These are phyloP conservation scores for Aegilops bicornis DNA, from an alignment of 176 grass and related monocot genomes.

Conservation along the genomic window DNA sequence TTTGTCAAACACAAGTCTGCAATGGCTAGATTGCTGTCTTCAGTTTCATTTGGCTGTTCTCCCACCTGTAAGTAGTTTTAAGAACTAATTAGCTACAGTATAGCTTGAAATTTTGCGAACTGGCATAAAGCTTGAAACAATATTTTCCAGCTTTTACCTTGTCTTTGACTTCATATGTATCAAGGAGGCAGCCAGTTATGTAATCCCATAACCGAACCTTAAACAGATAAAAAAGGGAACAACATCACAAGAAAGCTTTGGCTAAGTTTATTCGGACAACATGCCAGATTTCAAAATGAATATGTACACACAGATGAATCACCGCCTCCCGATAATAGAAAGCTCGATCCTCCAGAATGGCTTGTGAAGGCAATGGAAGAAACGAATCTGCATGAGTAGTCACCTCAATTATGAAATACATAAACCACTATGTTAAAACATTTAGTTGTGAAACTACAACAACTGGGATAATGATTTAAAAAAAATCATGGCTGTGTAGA, in stretches of 20 bases:
- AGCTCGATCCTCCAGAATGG: conserved; percentile 40
- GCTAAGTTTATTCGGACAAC: background rate
- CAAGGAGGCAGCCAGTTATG: conserved; percentile 70
- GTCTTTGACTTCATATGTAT: conserved; percentile 65
- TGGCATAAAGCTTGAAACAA: conserved; percentile 2
- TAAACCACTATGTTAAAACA: background rate
- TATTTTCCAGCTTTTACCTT: conserved; percentile 52
- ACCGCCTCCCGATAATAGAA: conserved; percentile 88
- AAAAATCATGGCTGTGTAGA: background rate
- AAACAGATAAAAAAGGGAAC: conserved; percentile 23
- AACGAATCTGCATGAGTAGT: conserved; percentile 63
- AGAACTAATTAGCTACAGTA: conserved; percentile 16
- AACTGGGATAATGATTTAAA: background rate
- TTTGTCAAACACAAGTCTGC: conserved; percentile 56
- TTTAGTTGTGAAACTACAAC: background rate
- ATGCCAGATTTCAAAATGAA: conserved; percentile 16
- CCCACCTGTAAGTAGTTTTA: conserved; percentile 43
- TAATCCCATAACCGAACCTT: conserved; percentile 97
- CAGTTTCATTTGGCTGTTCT: conserved; percentile 49
- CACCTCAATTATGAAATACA: background rate
- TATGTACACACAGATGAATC: conserved; percentile 83
- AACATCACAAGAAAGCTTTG: conserved; percentile 11
- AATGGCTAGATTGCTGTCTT: conserved; percentile 58
- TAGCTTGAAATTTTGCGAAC: background rate
- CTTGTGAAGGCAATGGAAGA: conserved; percentile 75